Evolutionary conservation across 371 early-diverging fungal genomes (phyloP).

Genomic region (Mortierella sp.): DNA sequence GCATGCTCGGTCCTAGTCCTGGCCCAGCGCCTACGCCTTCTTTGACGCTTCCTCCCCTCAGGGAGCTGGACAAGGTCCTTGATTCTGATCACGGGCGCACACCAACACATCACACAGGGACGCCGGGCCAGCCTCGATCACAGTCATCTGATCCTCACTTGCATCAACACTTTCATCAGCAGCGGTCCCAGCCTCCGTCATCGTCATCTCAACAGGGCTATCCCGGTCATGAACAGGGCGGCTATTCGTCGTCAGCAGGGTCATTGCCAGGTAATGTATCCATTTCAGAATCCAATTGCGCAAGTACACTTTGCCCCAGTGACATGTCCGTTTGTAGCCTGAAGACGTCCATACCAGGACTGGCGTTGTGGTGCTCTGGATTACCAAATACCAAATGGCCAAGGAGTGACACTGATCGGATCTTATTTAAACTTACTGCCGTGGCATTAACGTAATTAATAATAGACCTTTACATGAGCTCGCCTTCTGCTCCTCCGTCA

Average conservation of each 20-base stretch:
- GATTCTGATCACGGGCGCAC: slow-evolving; percentile 21
- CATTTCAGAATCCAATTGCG: not conserved
- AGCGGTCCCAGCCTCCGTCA: slow-evolving; percentile 15
- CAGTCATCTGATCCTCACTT: slow-evolving; percentile 49
- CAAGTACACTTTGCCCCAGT: too few relatives aligned
- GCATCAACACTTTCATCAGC: slow-evolving; percentile 43
- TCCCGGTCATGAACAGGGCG: slow-evolving; percentile 13
- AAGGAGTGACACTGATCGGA: too few relatives aligned
- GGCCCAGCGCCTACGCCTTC: slow-evolving; percentile 46
- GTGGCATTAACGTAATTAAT: slow-evolving; percentile 8
- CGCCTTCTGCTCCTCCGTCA: slow-evolving; percentile 25
- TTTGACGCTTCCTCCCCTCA: slow-evolving; percentile 38
- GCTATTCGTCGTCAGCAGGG: slow-evolving; percentile 14
- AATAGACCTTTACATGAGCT: slow-evolving; percentile 44
- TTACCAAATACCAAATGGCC: too few relatives aligned
- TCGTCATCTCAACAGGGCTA: slow-evolving; percentile 14
- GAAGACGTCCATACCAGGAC: too few relatives aligned
- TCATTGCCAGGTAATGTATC: slow-evolving; percentile 15
- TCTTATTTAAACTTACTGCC: not conserved
- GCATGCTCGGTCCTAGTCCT: slow-evolving; percentile 51
- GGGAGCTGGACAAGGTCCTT: slow-evolving; percentile 36
- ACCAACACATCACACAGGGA: slow-evolving; percentile 7
- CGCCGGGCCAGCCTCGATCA: slow-evolving; percentile 26
- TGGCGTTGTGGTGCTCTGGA: too few relatives aligned
- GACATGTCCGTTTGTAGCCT: too few relatives aligned